These are phyloP conservation scores for Fusarium nelsonii DNA, from an alignment of 2,329 filamentous ascomycete genomes.

Conservation along the genomic window DNA sequence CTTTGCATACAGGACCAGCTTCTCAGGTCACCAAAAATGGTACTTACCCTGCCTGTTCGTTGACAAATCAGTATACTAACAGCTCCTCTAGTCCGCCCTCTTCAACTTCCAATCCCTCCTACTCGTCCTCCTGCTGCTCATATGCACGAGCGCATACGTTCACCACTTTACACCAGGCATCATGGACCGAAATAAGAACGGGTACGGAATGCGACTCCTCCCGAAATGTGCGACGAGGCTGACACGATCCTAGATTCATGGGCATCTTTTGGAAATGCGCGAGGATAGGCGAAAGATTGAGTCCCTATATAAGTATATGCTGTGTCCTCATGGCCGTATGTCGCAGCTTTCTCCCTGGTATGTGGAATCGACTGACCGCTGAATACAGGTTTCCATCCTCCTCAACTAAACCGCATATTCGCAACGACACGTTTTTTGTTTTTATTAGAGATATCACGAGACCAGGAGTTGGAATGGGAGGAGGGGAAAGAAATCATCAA, in stretches of 20 bases:
- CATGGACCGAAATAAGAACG: slow-evolving; percentile 93
- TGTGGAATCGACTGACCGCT: slow-evolving; percentile 5
- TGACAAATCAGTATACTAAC: slow-evolving; percentile 25
- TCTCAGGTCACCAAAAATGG: slow-evolving; percentile 45
- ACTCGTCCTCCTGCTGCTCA: slow-evolving; percentile 91
- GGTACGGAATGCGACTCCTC: slow-evolving; percentile 64
- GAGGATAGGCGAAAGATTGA: slow-evolving; percentile 89
- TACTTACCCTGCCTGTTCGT: slow-evolving; percentile 19
- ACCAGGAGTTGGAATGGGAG: slow-evolving; percentile 35
- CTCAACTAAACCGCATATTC: slow-evolving; percentile 51
- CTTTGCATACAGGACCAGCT: background rate
- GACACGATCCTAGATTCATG: slow-evolving; percentile 67
- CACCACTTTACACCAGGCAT: slow-evolving; percentile 90
- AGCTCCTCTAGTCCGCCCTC: slow-evolving; percentile 78
- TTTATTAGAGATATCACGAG: slow-evolving; percentile 40
- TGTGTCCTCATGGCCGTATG: slow-evolving; percentile 93
- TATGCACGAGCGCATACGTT: slow-evolving; percentile 95
- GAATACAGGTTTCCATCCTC: slow-evolving; percentile 52
- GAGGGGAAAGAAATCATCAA: slow-evolving; percentile 9
- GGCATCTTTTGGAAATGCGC: slow-evolving; percentile 98
- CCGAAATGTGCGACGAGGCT: slow-evolving; percentile 14
- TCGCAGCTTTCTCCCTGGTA: slow-evolving; percentile 15
- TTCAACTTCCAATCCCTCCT: slow-evolving; percentile 99
- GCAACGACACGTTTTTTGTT: slow-evolving; percentile 32
- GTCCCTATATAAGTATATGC: slow-evolving; percentile 94